Base-by-base conservation (phyloP, 2,329 filamentous ascomycete species). In the Bimuria novae-zelandiae region DNA sequence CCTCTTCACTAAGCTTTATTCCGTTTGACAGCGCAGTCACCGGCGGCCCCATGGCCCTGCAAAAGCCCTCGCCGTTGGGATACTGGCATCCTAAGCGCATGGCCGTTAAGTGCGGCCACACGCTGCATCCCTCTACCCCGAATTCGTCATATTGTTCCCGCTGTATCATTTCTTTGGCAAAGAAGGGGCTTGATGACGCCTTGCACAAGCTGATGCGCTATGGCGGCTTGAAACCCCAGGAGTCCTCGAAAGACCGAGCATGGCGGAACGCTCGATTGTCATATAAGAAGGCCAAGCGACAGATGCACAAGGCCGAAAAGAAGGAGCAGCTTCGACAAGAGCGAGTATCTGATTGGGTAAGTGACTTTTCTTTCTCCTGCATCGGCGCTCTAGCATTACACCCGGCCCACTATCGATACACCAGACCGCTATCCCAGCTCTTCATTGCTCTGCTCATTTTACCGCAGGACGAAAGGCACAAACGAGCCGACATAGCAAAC, bases 21-120 rank as follows among this genome's bases (percentile, higher is more conserved):
- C 7, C 27, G 16, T 12, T 14, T 23, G 27, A 44, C 5, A 10
- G 5, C 30, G 30, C 30, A 5, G 30, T 4, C 10, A 33, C 10
- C 23, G 6, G 23, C 27, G 7, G 17, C 27, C 16, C 10, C n/a
- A 21, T 14, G 14, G 7, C 41, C 19, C 12, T 6, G 16, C 27
- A 44, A 14, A 35, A 6, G n/a, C 21, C 17, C 7, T 16, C 17
- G 5, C n/a, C 12, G 2, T 3, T 6, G 14, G n/a, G 35, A 29
- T 32, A 42, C 22, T n/a, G 22, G 19, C 64, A 65, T 54, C 39
- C 33, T 22, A 40, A 50, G 17, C 41, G 44, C 12, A 45, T 52
- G 21, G 64, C 65, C 19, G 64, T 53, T 21, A 57, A 44, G 29
- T 70, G 67, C 47, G 51, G 56, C 7, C 68, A 70, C 52, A 22